Percentiles rank a stretch among this genome's conserved stretches.
These are phyloP conservation scores for Pseudogymnoascus sp. DNA, from an alignment of 2,329 filamentous ascomycete species.

Conservation along the genomic window DNA sequence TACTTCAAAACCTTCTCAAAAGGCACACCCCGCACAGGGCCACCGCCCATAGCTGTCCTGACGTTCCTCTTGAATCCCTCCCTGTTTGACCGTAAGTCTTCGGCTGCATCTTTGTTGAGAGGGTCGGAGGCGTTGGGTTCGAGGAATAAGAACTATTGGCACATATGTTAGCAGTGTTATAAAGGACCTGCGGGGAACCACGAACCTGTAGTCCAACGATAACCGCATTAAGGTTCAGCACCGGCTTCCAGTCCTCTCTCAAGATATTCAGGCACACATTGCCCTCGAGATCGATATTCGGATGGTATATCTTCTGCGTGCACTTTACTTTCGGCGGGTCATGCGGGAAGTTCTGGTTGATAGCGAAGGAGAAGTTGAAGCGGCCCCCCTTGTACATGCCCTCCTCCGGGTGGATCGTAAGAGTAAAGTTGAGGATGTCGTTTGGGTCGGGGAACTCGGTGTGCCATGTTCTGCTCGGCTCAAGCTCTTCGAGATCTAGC, in stretches of 20 bases:
- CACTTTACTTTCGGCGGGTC: constrained; percentile 97
- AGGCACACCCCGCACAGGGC: constrained; percentile 60
- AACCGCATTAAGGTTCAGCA: constrained; percentile 91
- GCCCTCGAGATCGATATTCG: constrained; percentile 95
- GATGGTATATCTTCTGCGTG: constrained; percentile 97
- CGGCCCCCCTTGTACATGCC: constrained; percentile 79
- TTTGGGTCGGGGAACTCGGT: constrained; percentile 76
- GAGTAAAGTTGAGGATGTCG: constrained; percentile 77
- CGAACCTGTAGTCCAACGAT: constrained; percentile 84
- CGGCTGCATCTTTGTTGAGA: constrained; percentile 96
- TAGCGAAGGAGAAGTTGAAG: constrained; percentile 86
- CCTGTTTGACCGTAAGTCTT: constrained; percentile 78
- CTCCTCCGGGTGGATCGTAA: constrained; percentile 80
- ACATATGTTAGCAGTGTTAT: not conserved
- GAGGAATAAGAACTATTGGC: constrained; percentile 78
- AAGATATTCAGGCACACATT: constrained; percentile 98
- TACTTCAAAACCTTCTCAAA: constrained; percentile 77
- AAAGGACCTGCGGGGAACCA: constrained; percentile 6
- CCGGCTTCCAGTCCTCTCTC: constrained; percentile 97
- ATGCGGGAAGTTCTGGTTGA: constrained; percentile 93
- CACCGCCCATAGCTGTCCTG: constrained; percentile 73
- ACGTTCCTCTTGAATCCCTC: constrained; percentile 93
- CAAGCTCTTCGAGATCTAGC: constrained; percentile 73
- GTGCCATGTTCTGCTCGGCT: constrained; percentile 72
- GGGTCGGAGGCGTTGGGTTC: constrained; percentile 96